Conservation (phyloP, 805 yeast species). For the Debaryomyces castellii region DNA sequence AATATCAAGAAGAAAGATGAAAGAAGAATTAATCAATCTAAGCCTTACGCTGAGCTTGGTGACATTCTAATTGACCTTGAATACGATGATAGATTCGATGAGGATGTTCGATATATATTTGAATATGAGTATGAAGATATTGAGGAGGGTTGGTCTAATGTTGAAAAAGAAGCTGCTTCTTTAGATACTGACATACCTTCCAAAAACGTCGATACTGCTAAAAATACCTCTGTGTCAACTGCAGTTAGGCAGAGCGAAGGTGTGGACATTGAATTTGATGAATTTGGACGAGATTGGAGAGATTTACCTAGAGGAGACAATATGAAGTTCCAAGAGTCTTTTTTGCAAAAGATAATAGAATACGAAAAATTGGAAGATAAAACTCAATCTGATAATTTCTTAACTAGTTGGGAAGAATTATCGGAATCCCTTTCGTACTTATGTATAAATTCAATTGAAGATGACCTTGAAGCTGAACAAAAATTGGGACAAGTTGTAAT, state of each 20-base stretch:
- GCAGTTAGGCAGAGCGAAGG: conserved; percentile 18
- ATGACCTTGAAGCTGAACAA: conserved; percentile 19
- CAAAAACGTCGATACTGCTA: not conserved
- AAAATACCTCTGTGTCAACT: conserved; percentile 5
- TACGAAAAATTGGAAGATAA: conserved; percentile 15
- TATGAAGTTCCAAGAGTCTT: conserved; percentile 21
- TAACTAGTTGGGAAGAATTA: conserved; percentile 23
- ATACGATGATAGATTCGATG: conserved; percentile 65
- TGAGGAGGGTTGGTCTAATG: conserved; percentile 17
- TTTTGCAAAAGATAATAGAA: conserved; percentile 14
- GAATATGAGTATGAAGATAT: conserved; percentile 49
- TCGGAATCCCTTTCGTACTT: conserved; percentile 23
- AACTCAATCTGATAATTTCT: conserved; percentile 27
- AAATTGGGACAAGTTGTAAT: conserved; percentile 41
- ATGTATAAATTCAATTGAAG: conserved; percentile 23
- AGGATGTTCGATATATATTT: conserved; percentile 61
- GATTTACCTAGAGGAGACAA: conserved; percentile 67
- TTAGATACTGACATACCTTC: not conserved
- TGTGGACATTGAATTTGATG: conserved; percentile 49
- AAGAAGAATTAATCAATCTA: conserved; percentile 19
- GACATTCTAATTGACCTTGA: conserved; percentile 56
- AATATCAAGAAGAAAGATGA: conserved; percentile 11
- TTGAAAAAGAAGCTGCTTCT: conserved; percentile 9
- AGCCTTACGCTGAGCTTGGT: conserved; percentile 42
- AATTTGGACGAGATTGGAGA: conserved; percentile 68